Base-by-base conservation (phyloP, 192 early-diverging fungal species). In the Phlyctochytrium arcticum region DNA sequence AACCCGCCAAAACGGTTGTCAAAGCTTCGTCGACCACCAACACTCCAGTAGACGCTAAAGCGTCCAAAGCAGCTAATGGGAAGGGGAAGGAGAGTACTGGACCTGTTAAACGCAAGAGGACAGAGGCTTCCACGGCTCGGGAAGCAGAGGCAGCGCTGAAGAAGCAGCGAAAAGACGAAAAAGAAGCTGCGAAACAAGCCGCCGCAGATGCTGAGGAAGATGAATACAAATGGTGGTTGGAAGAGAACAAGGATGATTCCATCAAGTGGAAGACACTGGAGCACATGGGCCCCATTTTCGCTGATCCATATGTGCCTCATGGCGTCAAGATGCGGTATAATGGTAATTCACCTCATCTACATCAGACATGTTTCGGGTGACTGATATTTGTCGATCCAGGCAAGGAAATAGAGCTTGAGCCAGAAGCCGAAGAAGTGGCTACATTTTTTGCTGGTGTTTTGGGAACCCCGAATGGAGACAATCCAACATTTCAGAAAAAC, bases 351-450 rank as follows among this genome's bases (percentile, higher is more conserved):
- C 15, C 32, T 19, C n/a, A 5, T 30, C 4, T 3, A 29, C 12
- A 17, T 27, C 30, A 27, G 19, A 27, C 50, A 27, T 19, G 33
- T 57, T 30, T 44, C 57, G 23, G 34, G 17, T 30, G 30, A 30
- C 29, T 17, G 29, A 53, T 53, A 27, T 19, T 44, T 44, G 2
- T 1, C 32, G 48, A 8, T 15, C 35, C 68, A 86, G 68, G 71
- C 57, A 36, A 72, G 88, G 42, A 70, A 44, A 36, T 81, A 9
- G 65, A 53, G 5, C 70, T 98, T 30, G 76, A 72, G 1, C 88
- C 94, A 1, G 86, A 87, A 31, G 87, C 89, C 3, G 96, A 98
- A 72, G 96, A 98, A 62, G 91, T 98, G 0, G 96, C 96, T 1
- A 89, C 83, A 10, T 98, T 98, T 71, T 98, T 88, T 82, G 96